These are phyloP conservation scores for Jimgerdemannia lactiflua DNA, from an alignment of 192 early-diverging fungal species.

Conservation along the genomic window DNA sequence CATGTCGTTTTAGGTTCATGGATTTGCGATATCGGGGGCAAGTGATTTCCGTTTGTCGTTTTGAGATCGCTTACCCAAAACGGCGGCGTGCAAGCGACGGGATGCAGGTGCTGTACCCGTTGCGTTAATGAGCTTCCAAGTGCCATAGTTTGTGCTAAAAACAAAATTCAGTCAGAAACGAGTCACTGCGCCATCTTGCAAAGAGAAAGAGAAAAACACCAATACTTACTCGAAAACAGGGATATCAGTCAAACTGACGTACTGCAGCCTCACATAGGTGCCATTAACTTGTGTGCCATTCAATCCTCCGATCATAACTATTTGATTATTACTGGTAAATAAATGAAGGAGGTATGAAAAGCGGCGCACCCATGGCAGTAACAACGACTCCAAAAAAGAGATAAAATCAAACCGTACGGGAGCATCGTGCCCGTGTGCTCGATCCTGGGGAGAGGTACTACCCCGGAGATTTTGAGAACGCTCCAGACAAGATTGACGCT, in stretches of 20 bases:
- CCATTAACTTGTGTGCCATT: not conserved
- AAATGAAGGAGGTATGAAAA: not conserved
- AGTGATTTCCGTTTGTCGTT: not conserved
- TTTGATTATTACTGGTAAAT: not conserved
- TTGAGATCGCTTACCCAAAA: not conserved
- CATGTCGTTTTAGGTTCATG: not conserved
- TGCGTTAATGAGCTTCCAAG: not conserved
- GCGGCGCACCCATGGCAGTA: not conserved
- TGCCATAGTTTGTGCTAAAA: not conserved
- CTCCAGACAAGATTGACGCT: not conserved
- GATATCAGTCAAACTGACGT: not conserved
- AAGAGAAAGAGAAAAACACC: not conserved
- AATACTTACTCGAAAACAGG: not conserved
- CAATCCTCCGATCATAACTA: not conserved
- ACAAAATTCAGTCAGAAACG: not conserved
- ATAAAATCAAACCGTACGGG: not conserved
- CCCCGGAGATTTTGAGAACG: not conserved
- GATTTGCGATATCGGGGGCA: not conserved
- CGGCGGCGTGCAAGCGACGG: not conserved
- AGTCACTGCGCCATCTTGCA: not conserved
- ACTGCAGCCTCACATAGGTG: not conserved
- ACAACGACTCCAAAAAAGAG: not conserved
- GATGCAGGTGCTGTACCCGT: not conserved
- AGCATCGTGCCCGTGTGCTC: not conserved
- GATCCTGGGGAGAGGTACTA: not conserved